Evolutionary conservation across 1,284 basidiomycete genomes (phyloP).

Genomic region (Ustilago sp.): DNA sequence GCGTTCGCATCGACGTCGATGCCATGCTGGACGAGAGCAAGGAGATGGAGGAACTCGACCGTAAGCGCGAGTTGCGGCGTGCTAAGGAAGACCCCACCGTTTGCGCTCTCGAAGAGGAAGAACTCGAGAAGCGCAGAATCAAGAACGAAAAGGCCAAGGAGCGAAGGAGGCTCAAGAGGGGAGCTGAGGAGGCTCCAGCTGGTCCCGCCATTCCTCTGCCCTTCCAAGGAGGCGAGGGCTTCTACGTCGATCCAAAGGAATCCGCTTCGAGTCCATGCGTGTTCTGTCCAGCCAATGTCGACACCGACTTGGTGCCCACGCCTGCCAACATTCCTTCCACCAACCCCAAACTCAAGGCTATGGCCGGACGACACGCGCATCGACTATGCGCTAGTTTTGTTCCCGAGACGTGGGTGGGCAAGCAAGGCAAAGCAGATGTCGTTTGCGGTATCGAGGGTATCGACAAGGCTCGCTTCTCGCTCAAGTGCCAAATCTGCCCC

Average conservation of each 20-base stretch:
- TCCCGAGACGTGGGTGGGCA: constrained; percentile 65
- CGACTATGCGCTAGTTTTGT: constrained; percentile 65
- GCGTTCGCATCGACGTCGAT: constrained; percentile 67
- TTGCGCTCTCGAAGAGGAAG: constrained; percentile 38
- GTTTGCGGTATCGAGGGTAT: constrained; percentile 62
- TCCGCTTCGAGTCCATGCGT: constrained; percentile 64
- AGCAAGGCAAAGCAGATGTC: constrained; percentile 41
- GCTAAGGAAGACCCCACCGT: constrained; percentile 33
- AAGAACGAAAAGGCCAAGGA: constrained; percentile 48
- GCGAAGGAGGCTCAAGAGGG: constrained; percentile 37
- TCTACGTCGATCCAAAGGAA: constrained; percentile 39
- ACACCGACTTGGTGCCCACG: constrained; percentile 51
- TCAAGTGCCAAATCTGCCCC: constrained; percentile 85
- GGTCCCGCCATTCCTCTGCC: constrained; percentile 18
- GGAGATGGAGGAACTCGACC: constrained; percentile 61
- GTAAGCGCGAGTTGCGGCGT: constrained; percentile 74
- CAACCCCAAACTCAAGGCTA: constrained; percentile 36
- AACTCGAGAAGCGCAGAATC: constrained; percentile 41
- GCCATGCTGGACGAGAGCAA: constrained; percentile 61
- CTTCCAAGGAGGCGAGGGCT: constrained; percentile 40
- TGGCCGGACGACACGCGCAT: constrained; percentile 57
- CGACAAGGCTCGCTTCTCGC: constrained; percentile 59
- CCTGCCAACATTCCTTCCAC: constrained; percentile 32
- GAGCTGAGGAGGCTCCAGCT: constrained; percentile 29
- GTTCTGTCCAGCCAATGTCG: constrained; percentile 67